Evolutionary conservation across 2,329 filamentous ascomycete genomes (phyloP).

Genomic region (Teratosphaeria destructans): DNA sequence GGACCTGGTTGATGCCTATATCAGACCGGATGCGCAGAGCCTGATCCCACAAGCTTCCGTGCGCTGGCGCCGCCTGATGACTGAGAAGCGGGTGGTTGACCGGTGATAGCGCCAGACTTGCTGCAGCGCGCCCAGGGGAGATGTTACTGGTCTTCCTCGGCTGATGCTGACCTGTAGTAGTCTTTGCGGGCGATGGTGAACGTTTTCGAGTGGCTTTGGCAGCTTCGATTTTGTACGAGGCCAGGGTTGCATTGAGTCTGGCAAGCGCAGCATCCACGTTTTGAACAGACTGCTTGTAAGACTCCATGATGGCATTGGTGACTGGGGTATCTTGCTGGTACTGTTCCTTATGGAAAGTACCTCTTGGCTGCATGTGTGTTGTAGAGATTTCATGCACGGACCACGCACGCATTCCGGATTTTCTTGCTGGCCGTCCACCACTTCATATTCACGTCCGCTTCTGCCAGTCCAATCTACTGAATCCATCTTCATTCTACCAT

Average conservation of each 20-base stretch:
- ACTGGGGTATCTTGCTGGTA: background rate
- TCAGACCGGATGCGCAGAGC: background rate
- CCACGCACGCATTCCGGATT: background rate
- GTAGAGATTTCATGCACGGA: background rate
- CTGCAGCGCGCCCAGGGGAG: background rate
- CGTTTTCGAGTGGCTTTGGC: constrained; percentile 2
- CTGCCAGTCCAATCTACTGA: too few relatives aligned
- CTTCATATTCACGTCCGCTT: background rate
- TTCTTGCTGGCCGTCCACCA: background rate
- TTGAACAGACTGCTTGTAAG: constrained; percentile 19
- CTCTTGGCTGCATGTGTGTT: background rate
- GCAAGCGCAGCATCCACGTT: constrained; percentile 21
- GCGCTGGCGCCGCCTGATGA: background rate
- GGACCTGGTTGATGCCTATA: background rate
- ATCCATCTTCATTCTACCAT: background rate
- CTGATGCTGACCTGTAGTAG: background rate
- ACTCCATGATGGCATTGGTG: constrained; percentile 12
- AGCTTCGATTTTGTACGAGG: constrained; percentile 17
- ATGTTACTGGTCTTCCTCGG: background rate
- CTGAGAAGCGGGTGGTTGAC: background rate
- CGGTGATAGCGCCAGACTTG: background rate
- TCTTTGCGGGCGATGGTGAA: background rate
- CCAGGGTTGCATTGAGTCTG: constrained; percentile 22
- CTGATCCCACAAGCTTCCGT: background rate
- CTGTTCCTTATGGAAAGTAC: background rate